Base-by-base conservation (phyloP, 2,329 filamentous ascomycete species). In the Verticillium nubilum region DNA sequence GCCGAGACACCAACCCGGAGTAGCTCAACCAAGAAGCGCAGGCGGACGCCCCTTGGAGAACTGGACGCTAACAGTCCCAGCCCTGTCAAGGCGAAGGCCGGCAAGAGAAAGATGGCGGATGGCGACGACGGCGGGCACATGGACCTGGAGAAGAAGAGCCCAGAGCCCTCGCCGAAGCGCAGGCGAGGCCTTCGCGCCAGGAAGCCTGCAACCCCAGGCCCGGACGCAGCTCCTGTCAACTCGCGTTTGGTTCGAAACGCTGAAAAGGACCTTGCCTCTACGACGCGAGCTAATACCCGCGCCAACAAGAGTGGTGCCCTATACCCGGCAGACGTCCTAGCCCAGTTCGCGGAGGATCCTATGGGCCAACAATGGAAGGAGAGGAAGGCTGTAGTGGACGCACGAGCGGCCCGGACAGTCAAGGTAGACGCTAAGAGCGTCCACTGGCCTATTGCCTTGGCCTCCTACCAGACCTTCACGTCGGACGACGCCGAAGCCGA, bases 231-330 rank as follows among this genome's bases (percentile, higher is more conserved):
- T 1, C 54, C 56, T 13, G 59, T 54, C 0, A 64, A 59, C 50
- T 27, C 57, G n/a, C 57, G 57, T 15, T 23, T 5, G 61, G 63
- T n/a, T 42, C 70, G 73, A 53, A 74, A 63, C 60, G 72, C 70
- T 15, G 77, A 78, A 50, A 77, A 76, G 64, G 74, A 79, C 53
- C 64, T 79, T 9, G 76, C 75, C 0, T 68, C 73, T 2, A 60
- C 78, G 50, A 80, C 78, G 1, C 66, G 73, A 3, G 68, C 72
- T 56, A 80, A 80, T 61, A 80, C 78, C 1, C 69, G 75, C 28
- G 77, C 76, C 63, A 80, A 80, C 61, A 79, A 78, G 67, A 73
- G 66, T 3, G 69, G 65, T 19, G 70, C 77, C 1, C 59, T 76
- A 5, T 66, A 64, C 6, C 74, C 76, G 0, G 62, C 64, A 17